Conservation (phyloP, 148 eudicot genomes). For the Heliamphora exappendiculata region DNA sequence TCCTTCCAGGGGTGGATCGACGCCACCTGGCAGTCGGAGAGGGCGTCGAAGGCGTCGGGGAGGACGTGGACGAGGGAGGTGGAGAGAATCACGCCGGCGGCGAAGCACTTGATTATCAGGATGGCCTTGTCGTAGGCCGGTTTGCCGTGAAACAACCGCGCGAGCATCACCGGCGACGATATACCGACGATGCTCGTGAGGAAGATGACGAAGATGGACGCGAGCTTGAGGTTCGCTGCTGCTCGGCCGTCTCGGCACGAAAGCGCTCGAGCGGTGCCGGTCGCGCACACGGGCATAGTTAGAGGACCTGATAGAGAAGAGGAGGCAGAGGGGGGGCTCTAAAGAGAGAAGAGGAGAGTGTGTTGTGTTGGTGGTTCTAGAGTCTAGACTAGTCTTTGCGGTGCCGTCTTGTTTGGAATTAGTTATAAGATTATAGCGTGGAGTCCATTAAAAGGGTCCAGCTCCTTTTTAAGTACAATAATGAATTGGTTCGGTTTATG, state of each 20-base stretch:
- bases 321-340: background rate
- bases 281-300: constrained; percentile 45
- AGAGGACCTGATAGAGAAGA: background rate
- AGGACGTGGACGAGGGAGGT: constrained; percentile 82
- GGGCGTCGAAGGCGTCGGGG: constrained; percentile 74
- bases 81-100: constrained; percentile 77
- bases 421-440: too few species aligned
- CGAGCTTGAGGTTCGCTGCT: constrained; percentile 48
- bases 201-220: constrained; percentile 47
- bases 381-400: too few species aligned
- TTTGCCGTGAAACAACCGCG: constrained; percentile 57
- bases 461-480: too few species aligned
- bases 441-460: too few species aligned
- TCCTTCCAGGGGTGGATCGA: constrained; percentile 81
- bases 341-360: background rate
- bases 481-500: too few species aligned
- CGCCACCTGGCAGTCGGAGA: constrained; percentile 55
- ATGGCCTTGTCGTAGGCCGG: constrained; percentile 65
- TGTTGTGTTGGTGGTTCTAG: too few species aligned
- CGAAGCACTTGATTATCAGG: constrained; percentile 69
- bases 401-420: too few species aligned
- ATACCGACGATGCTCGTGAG: constrained; percentile 60
- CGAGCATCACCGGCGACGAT: constrained; percentile 49
- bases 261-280: constrained; percentile 37
- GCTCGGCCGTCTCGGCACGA: constrained; percentile 54